Base-by-base conservation (phyloP, 2,329 filamentous ascomycete genomes). In the Fusarium austroafricanum region DNA sequence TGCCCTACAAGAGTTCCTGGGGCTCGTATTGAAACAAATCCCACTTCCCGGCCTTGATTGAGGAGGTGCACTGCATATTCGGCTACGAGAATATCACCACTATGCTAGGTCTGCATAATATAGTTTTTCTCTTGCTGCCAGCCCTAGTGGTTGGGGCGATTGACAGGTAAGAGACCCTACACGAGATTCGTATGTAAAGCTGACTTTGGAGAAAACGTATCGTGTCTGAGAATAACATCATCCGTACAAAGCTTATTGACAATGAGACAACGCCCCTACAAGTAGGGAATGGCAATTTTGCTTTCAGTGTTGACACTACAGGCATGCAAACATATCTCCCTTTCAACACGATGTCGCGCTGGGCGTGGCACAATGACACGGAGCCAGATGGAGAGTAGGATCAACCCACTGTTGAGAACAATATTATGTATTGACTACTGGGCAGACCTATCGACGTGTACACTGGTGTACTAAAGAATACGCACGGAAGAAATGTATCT, bases 321-420 rank as follows among this genome's bases (percentile, higher is more conserved):
- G 82, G 83, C 9, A 72, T 84, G 49, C 70, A 72, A 47, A 82
- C 81, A 3, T 83, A 83, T 64, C 77, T 77, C 26, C 80, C 81
- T 2, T 84, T 81, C 61, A 81, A 77, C n/a, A 83, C 78, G 4
- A 77, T 84, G 76, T 83, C 82, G 2, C 80, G 79, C 4, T 84
- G 81, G 82, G 82, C 81, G 9, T 84, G 82, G 82, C 82, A 84
- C 72, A 84, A 83, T 50, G 83, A 83, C 61, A 82, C 80, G 23
- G 65, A 82, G 20, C 82, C 79, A n/a, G 79, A 75, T 43, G 82
- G 50, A 8, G 57, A 61, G 70, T 67, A 46, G 2, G 37, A 3
- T 21, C 5, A 5, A 9, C 10, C 7, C 7, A 8, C 3, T 2
- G 6, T 7, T 10, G 4, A 26, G 2, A 17, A 10, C 21, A 2